Evolutionary conservation across 768 basidiomycete species (phyloP), one percentile per base, ranked within the genome.

Genomic region (Candolleomyces eurysporus): DNA sequence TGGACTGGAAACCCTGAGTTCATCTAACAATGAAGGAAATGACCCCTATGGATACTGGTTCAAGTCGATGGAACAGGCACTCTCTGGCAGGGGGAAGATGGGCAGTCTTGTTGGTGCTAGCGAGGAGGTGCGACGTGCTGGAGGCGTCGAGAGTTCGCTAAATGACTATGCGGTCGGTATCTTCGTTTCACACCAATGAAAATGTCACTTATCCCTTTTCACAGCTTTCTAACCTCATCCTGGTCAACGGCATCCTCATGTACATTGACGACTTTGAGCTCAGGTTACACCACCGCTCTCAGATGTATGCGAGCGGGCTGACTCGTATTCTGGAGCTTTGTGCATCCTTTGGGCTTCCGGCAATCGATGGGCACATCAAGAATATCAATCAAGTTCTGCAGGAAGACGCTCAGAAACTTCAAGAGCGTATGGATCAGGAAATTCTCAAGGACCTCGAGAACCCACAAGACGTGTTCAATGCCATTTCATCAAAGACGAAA

Each of bases 71-170:
- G 90, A 94, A 65, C 75, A 76, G 30, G 85, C 85, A 3, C 79
- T 98, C 17, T 82, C 86, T 51, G 96, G 95, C 2, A 79, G 94
- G 59, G 96, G 96, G 1, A 90, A 88, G 72, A 95, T 98, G 93
- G 96, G 96, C 1, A 97, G 92, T 70, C 73, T 92, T 45, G 96
- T 99, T 8, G 97, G 97, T 0, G 94, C 94, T 22, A 96, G 95
- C 66, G 92, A 96, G 14, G 95, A 98, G 66, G 84, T 96, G 59
- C 84, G 83, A 72, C 86, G 84, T 61, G 77, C 81, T 62, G 84
- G 83, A 50, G 86, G 88, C 45, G 71, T 85, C 19, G 89, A 91
- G 61, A 84, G 79, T 46, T 83, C 84, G 48, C 72, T 96, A 63
- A 89, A 89, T 62, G 94, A 96, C 56, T 96, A 96, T 66, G 90